phyloP scores from a whole-genome alignment of 495 filamentous ascomycete genomes.

The Rhypophila decipiens region DNA sequence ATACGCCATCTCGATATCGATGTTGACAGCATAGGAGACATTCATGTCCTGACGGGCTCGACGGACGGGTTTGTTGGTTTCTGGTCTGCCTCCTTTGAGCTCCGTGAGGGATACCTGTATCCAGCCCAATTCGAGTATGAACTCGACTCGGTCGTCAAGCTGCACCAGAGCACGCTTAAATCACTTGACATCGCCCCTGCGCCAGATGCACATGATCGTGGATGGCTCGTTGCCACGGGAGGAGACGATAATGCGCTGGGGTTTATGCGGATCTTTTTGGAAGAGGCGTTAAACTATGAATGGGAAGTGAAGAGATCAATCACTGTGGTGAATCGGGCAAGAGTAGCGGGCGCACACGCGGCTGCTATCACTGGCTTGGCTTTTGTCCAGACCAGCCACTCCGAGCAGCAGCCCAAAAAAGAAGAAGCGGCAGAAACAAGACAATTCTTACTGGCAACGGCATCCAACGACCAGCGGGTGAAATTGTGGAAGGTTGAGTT shows the following conservation, averaged over 20 bases:
- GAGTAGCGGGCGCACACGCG: constrained; percentile 70
- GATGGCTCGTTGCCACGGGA: constrained; percentile 58
- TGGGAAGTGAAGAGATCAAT: neutral
- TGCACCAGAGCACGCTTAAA: constrained; percentile 77
- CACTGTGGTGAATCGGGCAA: constrained; percentile 34
- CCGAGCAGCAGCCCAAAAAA: neutral
- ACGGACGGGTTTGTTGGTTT: constrained; percentile 42
- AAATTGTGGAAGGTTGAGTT: constrained; percentile 57
- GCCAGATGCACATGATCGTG: no score
- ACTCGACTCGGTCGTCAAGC: constrained; percentile 23
- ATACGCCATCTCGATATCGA: constrained; percentile 45
- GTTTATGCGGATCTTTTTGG: constrained; percentile 41
- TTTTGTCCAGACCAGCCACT: constrained; percentile 27
- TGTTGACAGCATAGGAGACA: constrained; percentile 15
- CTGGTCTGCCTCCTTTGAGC: constrained; percentile 15
- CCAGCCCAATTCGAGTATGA: no score
- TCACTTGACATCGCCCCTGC: constrained; percentile 32
- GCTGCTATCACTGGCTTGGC: constrained; percentile 67
- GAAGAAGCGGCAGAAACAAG: neutral
- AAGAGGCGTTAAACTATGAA: neutral
- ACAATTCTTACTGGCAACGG: constrained; percentile 43
- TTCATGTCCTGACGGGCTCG: constrained; percentile 48
- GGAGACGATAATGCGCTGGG: constrained; percentile 79
- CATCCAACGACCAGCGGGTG: constrained; percentile 76
- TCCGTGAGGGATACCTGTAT: no score